Evolutionary conservation across 176 grass and related monocot genomes (phyloP).

Genomic region (Oropetium thomaeum): DNA sequence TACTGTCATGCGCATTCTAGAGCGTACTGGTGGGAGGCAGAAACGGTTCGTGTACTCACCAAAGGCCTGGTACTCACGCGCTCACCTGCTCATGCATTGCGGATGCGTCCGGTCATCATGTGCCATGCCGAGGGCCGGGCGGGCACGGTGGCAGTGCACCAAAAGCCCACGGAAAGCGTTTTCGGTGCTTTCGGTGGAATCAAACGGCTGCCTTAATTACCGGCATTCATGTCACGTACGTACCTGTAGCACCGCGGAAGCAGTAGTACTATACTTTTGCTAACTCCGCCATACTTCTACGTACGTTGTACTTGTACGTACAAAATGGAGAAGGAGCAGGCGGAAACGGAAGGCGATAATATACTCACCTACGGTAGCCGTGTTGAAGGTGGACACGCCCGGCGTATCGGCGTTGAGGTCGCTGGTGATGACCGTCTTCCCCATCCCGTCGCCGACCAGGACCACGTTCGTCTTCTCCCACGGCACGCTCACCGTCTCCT

Average conservation of each 20-base stretch:
- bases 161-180: conserved; percentile 28
- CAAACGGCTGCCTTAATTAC: conserved; percentile 23
- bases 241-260: not conserved
- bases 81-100: not conserved
- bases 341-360: not conserved
- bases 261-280: not conserved
- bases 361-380: conserved; percentile 81
- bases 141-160: not conserved
- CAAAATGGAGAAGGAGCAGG: not conserved
- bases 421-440: conserved; percentile 72
- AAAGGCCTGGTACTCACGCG: not conserved
- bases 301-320: no score
- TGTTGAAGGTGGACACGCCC: conserved; percentile 85
- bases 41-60: not conserved
- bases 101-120: conserved; percentile 18
- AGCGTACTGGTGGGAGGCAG: not conserved
- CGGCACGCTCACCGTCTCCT: conserved; percentile 70
- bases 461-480: conserved; percentile 84
- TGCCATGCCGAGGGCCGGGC: conserved; percentile 29
- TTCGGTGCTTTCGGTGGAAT: conserved; percentile 30
- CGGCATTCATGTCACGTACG: conserved; percentile 18
- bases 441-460: conserved; percentile 78
- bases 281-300: no score
- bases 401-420: conserved; percentile 64
- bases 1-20: no score